Evolutionary conservation across 495 filamentous ascomycete genomes (phyloP).

Genomic region (Penicillium mononematosum): DNA sequence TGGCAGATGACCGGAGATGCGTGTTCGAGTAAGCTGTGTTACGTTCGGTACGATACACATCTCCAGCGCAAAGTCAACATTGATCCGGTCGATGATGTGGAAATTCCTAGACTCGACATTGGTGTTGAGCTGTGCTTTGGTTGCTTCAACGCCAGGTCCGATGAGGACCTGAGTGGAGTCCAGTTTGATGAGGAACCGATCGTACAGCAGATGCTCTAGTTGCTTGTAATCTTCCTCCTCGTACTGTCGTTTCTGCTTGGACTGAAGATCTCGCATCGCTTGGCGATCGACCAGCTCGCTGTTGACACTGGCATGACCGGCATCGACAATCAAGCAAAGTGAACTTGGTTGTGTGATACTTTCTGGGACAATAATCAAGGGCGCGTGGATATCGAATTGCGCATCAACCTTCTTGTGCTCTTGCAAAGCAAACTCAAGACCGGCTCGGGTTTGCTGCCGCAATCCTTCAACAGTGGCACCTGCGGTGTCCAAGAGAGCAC

Average conservation of each 20-base stretch:
- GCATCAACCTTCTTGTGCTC: slow-evolving; percentile 98
- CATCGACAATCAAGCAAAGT: slow-evolving; percentile 89
- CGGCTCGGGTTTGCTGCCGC: slow-evolving; percentile 91
- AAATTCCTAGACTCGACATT: slow-evolving; percentile 69
- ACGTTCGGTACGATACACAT: slow-evolving; percentile 92
- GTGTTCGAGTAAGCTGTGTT: slow-evolving; percentile 87
- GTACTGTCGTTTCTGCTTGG: slow-evolving; percentile 84
- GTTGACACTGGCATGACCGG: slow-evolving; percentile 89
- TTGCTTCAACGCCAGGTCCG: slow-evolving; percentile 88
- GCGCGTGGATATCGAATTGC: slow-evolving; percentile 91
- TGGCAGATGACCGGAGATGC: slow-evolving; percentile 86
- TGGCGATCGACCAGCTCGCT: slow-evolving; percentile 90
- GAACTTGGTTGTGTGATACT: slow-evolving; percentile 77
- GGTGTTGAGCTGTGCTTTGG: slow-evolving; percentile 75
- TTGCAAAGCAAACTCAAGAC: slow-evolving; percentile 90
- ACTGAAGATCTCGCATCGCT: slow-evolving; percentile 82
- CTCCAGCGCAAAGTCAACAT: slow-evolving; percentile 89
- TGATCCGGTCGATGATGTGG: slow-evolving; percentile 94
- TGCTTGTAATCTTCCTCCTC: slow-evolving; percentile 84
- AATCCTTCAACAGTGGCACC: slow-evolving; percentile 93
- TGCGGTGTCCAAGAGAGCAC: slow-evolving; percentile 87
- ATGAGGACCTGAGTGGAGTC: slow-evolving; percentile 94
- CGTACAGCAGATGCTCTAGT: slow-evolving; percentile 90
- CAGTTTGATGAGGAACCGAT: slow-evolving; percentile 88
- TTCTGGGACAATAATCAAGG: slow-evolving; percentile 92